phyloP scores from a whole-genome alignment of 2,329 filamentous ascomycete genomes.

The Calonectria hongkongensis region DNA sequence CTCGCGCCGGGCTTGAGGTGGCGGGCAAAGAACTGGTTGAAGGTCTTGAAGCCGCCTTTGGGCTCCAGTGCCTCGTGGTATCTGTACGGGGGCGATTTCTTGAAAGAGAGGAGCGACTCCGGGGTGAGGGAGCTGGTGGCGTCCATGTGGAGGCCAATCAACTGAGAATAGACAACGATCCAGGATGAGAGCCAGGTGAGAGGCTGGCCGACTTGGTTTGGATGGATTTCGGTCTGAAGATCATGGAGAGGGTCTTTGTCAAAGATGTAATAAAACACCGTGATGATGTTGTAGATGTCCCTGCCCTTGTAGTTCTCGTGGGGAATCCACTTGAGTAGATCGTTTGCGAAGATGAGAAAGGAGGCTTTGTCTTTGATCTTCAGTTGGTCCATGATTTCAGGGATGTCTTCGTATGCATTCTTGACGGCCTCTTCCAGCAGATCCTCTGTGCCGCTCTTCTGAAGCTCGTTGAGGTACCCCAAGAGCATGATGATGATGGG shows the following conservation, averaged over 20 bases:
- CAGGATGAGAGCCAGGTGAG: constrained; percentile 61
- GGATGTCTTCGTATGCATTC: constrained; percentile 43
- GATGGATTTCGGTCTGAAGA: constrained; percentile 53
- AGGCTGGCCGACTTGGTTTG: constrained; percentile 53
- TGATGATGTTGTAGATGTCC: constrained; percentile 61
- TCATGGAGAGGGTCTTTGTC: constrained; percentile 56
- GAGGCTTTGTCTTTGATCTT: constrained; percentile 44
- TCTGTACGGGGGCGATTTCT: constrained; percentile 56
- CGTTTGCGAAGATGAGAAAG: constrained; percentile 55
- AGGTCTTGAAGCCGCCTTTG: constrained; percentile 57
- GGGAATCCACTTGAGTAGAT: constrained; percentile 61
- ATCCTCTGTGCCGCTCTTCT: constrained; percentile 13
- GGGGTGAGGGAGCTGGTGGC: constrained; percentile 57
- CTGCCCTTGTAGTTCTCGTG: constrained; percentile 58
- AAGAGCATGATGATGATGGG: constrained; percentile 50
- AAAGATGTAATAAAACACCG: constrained; percentile 64
- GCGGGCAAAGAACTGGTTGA: constrained; percentile 65
- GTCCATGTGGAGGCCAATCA: constrained; percentile 61
- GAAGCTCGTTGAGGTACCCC: constrained; percentile 41
- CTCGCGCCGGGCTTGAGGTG: constrained; percentile 58
- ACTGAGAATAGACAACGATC: constrained; percentile 61
- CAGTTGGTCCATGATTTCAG: constrained; percentile 50
- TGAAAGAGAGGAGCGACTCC: constrained; percentile 57
- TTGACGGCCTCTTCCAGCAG: constrained; percentile 42
- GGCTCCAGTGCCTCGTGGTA: constrained; percentile 58